phyloP scores from a whole-genome alignment of 2,329 filamentous ascomycete genomes.

The Apiospora aurea region DNA sequence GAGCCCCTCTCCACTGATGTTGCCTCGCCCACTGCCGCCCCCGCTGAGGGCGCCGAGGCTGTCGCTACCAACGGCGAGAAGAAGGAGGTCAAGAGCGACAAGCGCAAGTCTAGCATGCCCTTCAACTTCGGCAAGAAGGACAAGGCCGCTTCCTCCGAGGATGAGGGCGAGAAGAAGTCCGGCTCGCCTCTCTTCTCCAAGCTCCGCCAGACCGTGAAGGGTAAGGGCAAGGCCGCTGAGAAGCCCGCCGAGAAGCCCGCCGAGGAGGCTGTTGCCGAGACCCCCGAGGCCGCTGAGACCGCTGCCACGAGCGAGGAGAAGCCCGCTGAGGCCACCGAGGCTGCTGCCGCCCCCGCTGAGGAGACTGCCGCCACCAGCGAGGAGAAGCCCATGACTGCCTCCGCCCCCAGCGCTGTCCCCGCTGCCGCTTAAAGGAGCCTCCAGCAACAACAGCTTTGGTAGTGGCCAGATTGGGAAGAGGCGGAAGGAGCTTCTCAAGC shows the following conservation, averaged over 20 bases:
- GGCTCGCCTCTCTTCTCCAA: conserved; percentile 63
- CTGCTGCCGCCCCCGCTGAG: conserved; percentile 28
- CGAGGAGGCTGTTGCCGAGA: conserved; percentile 31
- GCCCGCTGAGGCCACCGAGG: conserved; percentile 31
- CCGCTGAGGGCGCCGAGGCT: conserved; percentile 56
- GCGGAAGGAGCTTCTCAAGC: background rate
- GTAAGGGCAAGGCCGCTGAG: conserved; percentile 40
- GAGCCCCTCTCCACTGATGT: conserved; percentile 65
- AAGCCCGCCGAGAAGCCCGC: conserved; percentile 28
- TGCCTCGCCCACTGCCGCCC: conserved; percentile 53
- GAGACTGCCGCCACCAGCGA: conserved; percentile 27
- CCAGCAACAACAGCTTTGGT: background rate
- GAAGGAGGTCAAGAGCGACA: conserved; percentile 73
- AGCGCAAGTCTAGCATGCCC: conserved; percentile 80
- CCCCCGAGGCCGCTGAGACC: conserved; percentile 37
- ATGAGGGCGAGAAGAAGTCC: conserved; percentile 67
- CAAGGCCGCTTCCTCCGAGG: conserved; percentile 61
- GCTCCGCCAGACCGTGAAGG: conserved; percentile 51
- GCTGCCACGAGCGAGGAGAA: conserved; percentile 32
- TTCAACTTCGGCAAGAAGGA: conserved; percentile 86
- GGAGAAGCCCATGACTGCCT: conserved; percentile 38
- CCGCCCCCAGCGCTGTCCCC: conserved; percentile 40
- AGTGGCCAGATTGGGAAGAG: conserved; percentile 12
- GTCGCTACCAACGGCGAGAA: conserved; percentile 62
- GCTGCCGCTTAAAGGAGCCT: conserved; percentile 43